A percentile compares a stretch with the other conserved stretches of the same genome.
phyloP scores from a whole-genome alignment of 176 grass and related monocot species.

The Chrysopogon serrulatus region DNA sequence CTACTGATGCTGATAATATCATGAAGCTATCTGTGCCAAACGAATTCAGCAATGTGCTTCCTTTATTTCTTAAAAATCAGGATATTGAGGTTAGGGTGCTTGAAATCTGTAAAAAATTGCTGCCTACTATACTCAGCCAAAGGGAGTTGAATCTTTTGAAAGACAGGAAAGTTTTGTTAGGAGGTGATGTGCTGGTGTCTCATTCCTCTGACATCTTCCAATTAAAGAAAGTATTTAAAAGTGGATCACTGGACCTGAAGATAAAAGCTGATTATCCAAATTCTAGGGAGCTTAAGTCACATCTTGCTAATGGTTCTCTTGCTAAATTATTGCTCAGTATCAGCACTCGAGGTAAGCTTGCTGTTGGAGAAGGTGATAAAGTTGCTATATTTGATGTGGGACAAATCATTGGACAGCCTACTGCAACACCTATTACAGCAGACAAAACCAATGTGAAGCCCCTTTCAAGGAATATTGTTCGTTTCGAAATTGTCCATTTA shows the following conservation, averaged over 20 bases:
- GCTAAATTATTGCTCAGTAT: constrained; percentile 79
- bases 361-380: constrained; percentile 98
- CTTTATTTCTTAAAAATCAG: constrained; percentile 58
- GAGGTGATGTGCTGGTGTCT: constrained; percentile 58
- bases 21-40: constrained; percentile 75
- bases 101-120: constrained; percentile 82
- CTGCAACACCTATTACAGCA: constrained; percentile 65
- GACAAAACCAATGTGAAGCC: constrained; percentile 98
- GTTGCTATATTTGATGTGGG: constrained; percentile 94
- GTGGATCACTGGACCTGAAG: constrained; percentile 91
- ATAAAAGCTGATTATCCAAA: constrained; percentile 95
- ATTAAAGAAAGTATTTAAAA: constrained; percentile 97
- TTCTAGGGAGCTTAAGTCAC: constrained; percentile 88
- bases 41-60: constrained; percentile 66
- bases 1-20: constrained; percentile 54
- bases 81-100: constrained; percentile 75
- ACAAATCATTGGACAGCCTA: constrained; percentile 95
- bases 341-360: constrained; percentile 85
- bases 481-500: constrained; percentile 97
- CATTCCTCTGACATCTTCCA: constrained; percentile 69
- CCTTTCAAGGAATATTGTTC: constrained; percentile 85
- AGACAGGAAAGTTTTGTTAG: constrained; percentile 81
- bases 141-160: constrained; percentile 82
- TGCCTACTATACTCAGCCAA: constrained; percentile 61
- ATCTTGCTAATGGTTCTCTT: constrained; percentile 76